A percentile compares a stretch with the other conserved stretches of the same genome.
Evolutionary conservation across 2,329 filamentous ascomycete species (phyloP).

Genomic region (Talaromyces pinophilus): DNA sequence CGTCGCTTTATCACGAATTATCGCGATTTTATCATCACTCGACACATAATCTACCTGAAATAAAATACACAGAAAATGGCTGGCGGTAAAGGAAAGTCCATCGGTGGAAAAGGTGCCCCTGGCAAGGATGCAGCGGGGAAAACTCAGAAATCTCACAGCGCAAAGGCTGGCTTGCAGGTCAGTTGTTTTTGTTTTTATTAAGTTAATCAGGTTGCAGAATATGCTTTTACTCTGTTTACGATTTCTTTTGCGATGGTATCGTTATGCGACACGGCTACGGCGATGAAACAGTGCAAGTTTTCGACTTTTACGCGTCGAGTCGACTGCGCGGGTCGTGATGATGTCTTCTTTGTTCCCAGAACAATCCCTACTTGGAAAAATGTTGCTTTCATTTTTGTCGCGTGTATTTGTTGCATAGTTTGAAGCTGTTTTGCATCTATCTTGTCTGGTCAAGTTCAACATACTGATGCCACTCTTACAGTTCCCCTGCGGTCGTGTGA

Average conservation of each 20-base stretch:
- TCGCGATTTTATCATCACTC: constrained; percentile 4
- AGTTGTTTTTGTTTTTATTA: constrained; percentile 21
- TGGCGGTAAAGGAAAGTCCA: constrained; percentile 91
- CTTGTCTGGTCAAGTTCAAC: neutral
- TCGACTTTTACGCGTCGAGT: constrained; percentile 11
- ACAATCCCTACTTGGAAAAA: neutral
- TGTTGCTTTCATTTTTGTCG: neutral
- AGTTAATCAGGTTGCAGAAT: constrained; percentile 44
- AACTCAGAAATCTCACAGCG: constrained; percentile 89
- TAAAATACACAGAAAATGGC: constrained; percentile 56
- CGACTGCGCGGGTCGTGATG: neutral
- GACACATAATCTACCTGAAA: neutral
- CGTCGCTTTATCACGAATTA: constrained; percentile 3
- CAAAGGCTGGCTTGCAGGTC: constrained; percentile 92
- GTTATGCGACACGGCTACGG: constrained; percentile 13
- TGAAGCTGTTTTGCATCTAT: neutral
- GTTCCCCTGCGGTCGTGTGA: constrained; percentile 99
- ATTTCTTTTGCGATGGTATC: neutral
- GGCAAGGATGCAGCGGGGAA: constrained; percentile 76
- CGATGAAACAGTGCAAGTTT: neutral
- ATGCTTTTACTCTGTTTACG: constrained; percentile 7
- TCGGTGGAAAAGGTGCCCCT: constrained; percentile 86
- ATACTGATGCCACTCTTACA: constrained; percentile 43
- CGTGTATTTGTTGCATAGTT: neutral
- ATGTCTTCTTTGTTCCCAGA: neutral